Conservation (phyloP, 1,284 basidiomycete genomes). For the Ustilago trichophora region DNA sequence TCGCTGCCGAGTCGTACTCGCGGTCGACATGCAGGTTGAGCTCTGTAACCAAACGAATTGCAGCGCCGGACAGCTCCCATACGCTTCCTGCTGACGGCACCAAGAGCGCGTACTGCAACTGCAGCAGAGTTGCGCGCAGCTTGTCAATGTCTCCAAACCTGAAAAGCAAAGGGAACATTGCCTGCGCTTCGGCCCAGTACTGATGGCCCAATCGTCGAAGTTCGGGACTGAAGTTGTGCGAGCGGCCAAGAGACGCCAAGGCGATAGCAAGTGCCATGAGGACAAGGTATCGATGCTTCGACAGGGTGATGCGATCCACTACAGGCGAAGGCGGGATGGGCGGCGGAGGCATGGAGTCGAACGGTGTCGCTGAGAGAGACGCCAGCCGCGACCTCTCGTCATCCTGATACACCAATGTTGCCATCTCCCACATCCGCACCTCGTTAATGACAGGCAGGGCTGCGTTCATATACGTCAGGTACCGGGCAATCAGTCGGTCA, state of each 20-base stretch:
- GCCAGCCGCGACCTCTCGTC: constrained; percentile 19
- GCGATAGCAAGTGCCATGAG: constrained; percentile 40
- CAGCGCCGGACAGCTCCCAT: constrained; percentile 44
- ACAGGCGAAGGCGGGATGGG: constrained; percentile 15
- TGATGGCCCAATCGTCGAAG: constrained; percentile 36
- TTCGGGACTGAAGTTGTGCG: constrained; percentile 47
- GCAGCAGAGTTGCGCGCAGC: constrained; percentile 31
- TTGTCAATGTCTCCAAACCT: constrained; percentile 33
- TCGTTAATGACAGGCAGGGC: constrained; percentile 39
- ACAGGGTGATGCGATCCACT: constrained; percentile 15
- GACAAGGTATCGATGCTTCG: constrained; percentile 28
- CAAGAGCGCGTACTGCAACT: constrained; percentile 38
- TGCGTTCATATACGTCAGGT: constrained; percentile 46
- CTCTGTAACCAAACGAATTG: constrained; percentile 42
- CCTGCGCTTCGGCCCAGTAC: constrained; percentile 39
- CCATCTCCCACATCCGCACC: constrained; percentile 26
- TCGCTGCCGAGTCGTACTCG: constrained; percentile 34
- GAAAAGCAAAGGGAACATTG: constrained; percentile 16
- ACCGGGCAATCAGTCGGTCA: constrained; percentile 34
- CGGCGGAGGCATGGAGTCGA: constrained; percentile 34
- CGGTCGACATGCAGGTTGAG: constrained; percentile 43
- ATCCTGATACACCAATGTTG: constrained; percentile 25
- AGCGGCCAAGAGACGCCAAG: constrained; percentile 34
- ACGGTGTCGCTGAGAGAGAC: constrained; percentile 6
- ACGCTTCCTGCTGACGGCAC: constrained; percentile 40